Percentiles rank a stretch among this genome's conserved stretches.
Conservation (phyloP, 202 grass and related monocot species). For the Elaeis oleifera region DNA sequence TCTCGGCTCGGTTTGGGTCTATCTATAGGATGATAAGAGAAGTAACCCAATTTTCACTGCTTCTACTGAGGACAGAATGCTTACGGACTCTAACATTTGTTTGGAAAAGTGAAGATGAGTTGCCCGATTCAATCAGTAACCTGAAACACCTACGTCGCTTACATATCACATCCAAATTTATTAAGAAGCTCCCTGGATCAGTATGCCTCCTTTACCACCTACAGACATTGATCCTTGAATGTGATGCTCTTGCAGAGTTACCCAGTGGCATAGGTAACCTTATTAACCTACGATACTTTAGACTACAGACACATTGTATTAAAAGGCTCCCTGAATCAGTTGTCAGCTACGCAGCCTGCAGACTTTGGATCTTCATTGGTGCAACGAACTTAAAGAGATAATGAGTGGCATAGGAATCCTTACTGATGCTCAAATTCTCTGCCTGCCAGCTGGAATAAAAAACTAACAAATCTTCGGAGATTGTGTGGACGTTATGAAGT, state of each 20-base stretch:
- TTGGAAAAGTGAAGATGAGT: constrained; percentile 14
- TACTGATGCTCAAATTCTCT: not conserved
- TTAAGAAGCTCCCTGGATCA: constrained; percentile 29
- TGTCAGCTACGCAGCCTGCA: too few relatives aligned
- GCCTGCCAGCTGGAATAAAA: constrained; percentile 22
- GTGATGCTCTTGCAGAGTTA: constrained; percentile 22
- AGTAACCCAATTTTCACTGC: not conserved
- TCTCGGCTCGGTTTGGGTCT: constrained; percentile 20
- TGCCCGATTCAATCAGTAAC: constrained; percentile 23
- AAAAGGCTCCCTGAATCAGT: too few relatives aligned
- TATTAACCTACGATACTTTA: constrained; percentile 11
- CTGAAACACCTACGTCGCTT: constrained; percentile 38
- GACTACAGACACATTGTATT: too few relatives aligned
- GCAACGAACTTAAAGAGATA: too few relatives aligned
- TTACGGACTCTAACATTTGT: constrained; percentile 37
- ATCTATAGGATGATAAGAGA: not conserved
- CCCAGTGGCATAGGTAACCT: constrained; percentile 23
- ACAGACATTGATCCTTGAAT: constrained; percentile 23
- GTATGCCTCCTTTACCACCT: constrained; percentile 36
- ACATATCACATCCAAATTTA: constrained; percentile 17
- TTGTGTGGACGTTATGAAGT: constrained; percentile 7
- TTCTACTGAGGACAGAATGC: constrained; percentile 20
- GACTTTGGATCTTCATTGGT: too few relatives aligned
- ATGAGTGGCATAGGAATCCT: too few relatives aligned
- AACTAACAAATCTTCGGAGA: constrained; percentile 21